Conservation (phyloP, 2,329 filamentous ascomycete species). For the Fusarium pininemorale region DNA sequence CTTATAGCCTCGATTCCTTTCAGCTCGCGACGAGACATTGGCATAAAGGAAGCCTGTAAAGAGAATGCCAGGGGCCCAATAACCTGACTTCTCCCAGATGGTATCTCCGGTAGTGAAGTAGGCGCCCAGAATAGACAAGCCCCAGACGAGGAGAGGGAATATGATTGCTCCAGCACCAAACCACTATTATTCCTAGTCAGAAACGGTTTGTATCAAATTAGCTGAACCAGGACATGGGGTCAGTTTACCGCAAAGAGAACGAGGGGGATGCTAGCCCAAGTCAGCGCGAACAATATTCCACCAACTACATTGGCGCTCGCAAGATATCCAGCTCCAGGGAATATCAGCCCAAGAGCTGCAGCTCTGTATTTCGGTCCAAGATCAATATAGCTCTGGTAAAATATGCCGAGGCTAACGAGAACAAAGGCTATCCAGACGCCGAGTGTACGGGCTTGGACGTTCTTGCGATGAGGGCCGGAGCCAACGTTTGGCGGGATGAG, state of each 20-base stretch:
- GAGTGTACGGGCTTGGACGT: not conserved
- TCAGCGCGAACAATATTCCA: not conserved
- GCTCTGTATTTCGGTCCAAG: rapidly evolving
- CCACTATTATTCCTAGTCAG: not conserved
- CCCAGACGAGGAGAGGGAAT: not conserved
- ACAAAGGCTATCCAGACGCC: rapidly evolving
- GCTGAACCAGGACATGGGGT: rapidly evolving
- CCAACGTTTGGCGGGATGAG: not conserved
- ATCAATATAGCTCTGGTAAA: not conserved
- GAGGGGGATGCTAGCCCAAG: not conserved
- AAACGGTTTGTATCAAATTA: rapidly evolving
- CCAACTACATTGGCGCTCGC: not conserved
- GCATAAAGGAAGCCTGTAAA: not conserved
- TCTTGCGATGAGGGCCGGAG: not conserved
- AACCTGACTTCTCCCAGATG: not conserved
- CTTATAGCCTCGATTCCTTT: rapidly evolving
- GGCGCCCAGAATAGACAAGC: not conserved
- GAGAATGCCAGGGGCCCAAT: not conserved
- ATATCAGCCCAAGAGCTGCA: not conserved
- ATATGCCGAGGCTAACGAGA: rapidly evolving
- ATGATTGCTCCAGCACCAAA: not conserved
- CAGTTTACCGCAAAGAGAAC: not conserved
- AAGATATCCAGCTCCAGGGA: not conserved
- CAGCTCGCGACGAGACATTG: rapidly evolving
- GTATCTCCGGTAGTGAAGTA: not conserved